Conservation (phyloP, 768 basidiomycete species). For the Coprinopsis marcescibilis region DNA sequence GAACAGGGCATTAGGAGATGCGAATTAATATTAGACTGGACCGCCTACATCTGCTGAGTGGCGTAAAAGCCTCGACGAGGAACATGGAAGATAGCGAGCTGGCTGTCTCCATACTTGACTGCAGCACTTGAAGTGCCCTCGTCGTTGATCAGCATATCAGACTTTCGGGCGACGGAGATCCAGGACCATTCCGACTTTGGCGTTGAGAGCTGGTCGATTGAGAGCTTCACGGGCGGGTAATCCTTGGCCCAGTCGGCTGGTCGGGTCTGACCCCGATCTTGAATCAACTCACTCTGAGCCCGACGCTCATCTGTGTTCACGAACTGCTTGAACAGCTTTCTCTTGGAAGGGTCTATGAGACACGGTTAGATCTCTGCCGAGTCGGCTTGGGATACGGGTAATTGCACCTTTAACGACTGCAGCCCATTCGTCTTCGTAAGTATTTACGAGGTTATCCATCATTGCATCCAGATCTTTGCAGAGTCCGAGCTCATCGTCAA, state of each 20-base stretch:
- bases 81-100: slow-evolving; percentile 64
- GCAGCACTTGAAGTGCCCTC: slow-evolving; percentile 45
- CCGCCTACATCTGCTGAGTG: slow-evolving; percentile 53
- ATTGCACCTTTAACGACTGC: slow-evolving; percentile 42
- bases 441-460: slow-evolving; percentile 60
- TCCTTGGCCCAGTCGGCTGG: slow-evolving; percentile 68
- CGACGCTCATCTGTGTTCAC: slow-evolving; percentile 52
- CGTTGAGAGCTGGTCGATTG: slow-evolving; percentile 29
- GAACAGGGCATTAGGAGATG: background rate
- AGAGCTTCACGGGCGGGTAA: slow-evolving; percentile 42
- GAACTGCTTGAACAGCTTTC: slow-evolving; percentile 56
- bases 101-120: slow-evolving; percentile 58
- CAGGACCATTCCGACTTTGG: slow-evolving; percentile 54
- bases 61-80: slow-evolving; percentile 55
- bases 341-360: slow-evolving; percentile 34
- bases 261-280: slow-evolving; percentile 56
- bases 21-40: background rate
- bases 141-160: slow-evolving; percentile 43
- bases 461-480: slow-evolving; percentile 60
- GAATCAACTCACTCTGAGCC: slow-evolving; percentile 42
- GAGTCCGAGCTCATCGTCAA: slow-evolving; percentile 70
- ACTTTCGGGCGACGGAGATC: slow-evolving; percentile 40
- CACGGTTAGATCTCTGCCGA: background rate
- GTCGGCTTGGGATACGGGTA: slow-evolving; percentile 15
- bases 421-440: slow-evolving; percentile 69